Evolutionary conservation across 2,329 filamentous ascomycete species (phyloP), one percentile per base, ranked within the genome.

Genomic region (Magnaporthales sp.): DNA sequence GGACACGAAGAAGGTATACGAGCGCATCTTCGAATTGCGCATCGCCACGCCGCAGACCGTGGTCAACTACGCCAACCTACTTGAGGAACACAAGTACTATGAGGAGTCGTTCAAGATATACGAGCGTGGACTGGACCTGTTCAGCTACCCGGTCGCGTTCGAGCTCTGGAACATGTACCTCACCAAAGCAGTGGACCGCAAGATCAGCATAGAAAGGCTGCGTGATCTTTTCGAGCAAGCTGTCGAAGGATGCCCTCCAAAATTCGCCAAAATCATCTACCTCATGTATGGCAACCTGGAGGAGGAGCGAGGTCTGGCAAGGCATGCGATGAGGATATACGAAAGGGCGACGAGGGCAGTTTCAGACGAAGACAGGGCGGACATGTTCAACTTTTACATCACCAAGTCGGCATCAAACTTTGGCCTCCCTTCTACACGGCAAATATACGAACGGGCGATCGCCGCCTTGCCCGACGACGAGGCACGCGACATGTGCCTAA

Each of bases 301-400:
- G 77, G 95, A 99, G 79, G 95, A 99, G 73, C 87, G 95, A 46
- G 95, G 95, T 1, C 86, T 99, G 19, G 94, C 95, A 11, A 87
- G 96, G 64, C 94, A 98, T 75, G 96, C 96, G 2, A 99, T 99
- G 95, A 91, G 95, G 68, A 99, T 99, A 71, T 99, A 99, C 78
- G 96, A 99, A 80, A 90, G 95, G 67, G 95, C 95, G 8, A 99
- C 95, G 5, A 88, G 95, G 32, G 93, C 94, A 13, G 96, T 99
- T 3, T 90, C 92, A 15, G 95, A 99, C 73, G 94, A 97, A 74
- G 94, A 99, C 77, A 86, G 93, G 65, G 89, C 93, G 68, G 93
- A 97, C 73, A 97, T 99, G 93, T 99, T 97, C 81, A 95, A 97
- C 77, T 97, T 98, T 76, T 99, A 99, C 81, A 97, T 99, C 75